phyloP scores from a whole-genome alignment of 352 stramenopile species.

The Halophytophthora batemanensis region DNA sequence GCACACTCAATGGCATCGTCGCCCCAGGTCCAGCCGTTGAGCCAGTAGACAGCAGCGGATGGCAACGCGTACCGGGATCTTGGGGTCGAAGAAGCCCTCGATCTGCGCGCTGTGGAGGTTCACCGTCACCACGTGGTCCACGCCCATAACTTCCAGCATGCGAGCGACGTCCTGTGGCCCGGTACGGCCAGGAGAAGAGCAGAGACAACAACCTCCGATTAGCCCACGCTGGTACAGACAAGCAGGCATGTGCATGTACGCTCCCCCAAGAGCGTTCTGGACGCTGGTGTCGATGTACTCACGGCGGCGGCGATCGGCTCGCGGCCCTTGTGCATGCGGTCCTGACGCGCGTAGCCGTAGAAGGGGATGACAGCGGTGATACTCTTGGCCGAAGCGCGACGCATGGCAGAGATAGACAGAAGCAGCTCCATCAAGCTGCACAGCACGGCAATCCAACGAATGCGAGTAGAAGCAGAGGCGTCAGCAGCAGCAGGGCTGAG shows the following conservation, averaged over 20 bases:
- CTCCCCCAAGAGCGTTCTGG: too few species aligned
- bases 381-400: conserved; percentile 78
- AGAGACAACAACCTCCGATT: neutral
- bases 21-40: too few species aligned
- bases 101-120: conserved; percentile 88
- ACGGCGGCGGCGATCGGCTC: conserved; percentile 80
- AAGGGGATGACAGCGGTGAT: conserved; percentile 88
- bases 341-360: conserved; percentile 84
- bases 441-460: neutral
- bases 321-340: conserved; percentile 82
- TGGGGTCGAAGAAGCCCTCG: conserved; percentile 86
- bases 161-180: conserved; percentile 68
- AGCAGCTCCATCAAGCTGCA: conserved; percentile 80
- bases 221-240: neutral
- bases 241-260: too few species aligned
- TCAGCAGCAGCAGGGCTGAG: neutral
- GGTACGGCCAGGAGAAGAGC: too few species aligned
- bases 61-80: conserved; percentile 50
- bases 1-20: too few species aligned
- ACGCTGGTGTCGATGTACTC: too few species aligned
- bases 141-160: conserved; percentile 89
- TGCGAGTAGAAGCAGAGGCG: conserved; percentile 1
- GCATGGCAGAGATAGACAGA: conserved; percentile 82
- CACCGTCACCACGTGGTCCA: conserved; percentile 86
- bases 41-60: too few species aligned